Evolutionary conservation across 306 rosid genomes (phyloP).

Genomic region (Cucumis sativus): DNA sequence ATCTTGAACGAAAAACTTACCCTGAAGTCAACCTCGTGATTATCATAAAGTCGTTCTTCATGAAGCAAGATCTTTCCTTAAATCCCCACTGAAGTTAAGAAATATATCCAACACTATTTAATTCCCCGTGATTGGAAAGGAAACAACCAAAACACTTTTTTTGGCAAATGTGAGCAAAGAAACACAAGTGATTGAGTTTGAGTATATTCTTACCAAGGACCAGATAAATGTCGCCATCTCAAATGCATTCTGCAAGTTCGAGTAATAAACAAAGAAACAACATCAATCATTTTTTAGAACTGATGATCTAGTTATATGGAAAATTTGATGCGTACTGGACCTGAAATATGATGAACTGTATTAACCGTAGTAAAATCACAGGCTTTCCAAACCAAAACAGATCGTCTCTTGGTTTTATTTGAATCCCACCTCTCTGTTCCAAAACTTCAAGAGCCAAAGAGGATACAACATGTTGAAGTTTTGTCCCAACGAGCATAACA

Average conservation of each 20-base stretch:
- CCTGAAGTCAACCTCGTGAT: conserved; percentile 64
- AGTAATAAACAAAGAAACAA: conserved; percentile 11
- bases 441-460: conserved; percentile 74
- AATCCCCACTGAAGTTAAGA: conserved; percentile 60
- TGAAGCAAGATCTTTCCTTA: conserved; percentile 58
- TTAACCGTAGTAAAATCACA: conserved; percentile 52
- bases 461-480: conserved; percentile 93
- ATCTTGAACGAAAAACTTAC: conserved; percentile 25
- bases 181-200: background rate
- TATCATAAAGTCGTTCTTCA: conserved; percentile 68
- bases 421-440: conserved; percentile 46
- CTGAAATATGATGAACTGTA: conserved; percentile 96
- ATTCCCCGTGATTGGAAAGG: background rate
- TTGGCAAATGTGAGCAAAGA: background rate
- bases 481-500: conserved; percentile 91
- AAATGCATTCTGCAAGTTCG: conserved; percentile 66
- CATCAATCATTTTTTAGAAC: conserved; percentile 7
- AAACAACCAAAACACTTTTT: background rate
- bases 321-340: conserved; percentile 17
- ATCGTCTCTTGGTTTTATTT: conserved; percentile 79
- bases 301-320: background rate
- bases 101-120: background rate
- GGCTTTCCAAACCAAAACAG: conserved; percentile 93
- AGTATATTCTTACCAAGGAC: conserved; percentile 61
- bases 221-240: conserved; percentile 94